Percentiles rank a stretch among this genome's conserved stretches.
These are phyloP conservation scores for Alternaria triticimaculans DNA, from an alignment of 2,329 filamentous ascomycete species.

Conservation along the genomic window DNA sequence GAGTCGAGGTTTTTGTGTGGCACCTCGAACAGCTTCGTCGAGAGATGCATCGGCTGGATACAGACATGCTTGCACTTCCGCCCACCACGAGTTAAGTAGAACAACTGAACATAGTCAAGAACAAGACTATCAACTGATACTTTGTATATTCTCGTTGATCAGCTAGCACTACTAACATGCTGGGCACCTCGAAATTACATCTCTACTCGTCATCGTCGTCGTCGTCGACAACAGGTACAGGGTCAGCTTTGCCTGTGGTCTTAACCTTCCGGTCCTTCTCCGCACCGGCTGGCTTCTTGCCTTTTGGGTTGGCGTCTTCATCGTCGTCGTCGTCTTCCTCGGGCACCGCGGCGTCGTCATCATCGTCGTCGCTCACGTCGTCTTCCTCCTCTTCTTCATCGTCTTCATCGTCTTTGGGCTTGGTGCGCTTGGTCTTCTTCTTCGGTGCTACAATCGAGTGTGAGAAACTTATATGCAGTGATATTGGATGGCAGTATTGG, in stretches of 20 bases:
- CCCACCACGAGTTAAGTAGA: background rate
- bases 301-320: slow-evolving; percentile 43
- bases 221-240: slow-evolving; percentile 43
- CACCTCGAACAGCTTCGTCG: background rate
- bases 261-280: slow-evolving; percentile 46
- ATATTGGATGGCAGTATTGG: background rate
- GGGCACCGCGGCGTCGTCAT: slow-evolving; percentile 7
- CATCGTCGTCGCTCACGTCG: slow-evolving; percentile 11
- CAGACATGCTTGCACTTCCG: slow-evolving; percentile 20
- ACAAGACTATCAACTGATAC: background rate
- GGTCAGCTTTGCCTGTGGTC: slow-evolving; percentile 34
- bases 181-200: background rate
- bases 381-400: slow-evolving; percentile 43
- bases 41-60: slow-evolving; percentile 8
- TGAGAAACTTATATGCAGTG: background rate
- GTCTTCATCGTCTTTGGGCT: slow-evolving; percentile 39
- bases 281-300: slow-evolving; percentile 46
- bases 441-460: slow-evolving; percentile 36
- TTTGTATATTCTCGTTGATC: background rate
- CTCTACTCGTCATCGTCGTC: slow-evolving; percentile 37
- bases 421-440: slow-evolving; percentile 44
- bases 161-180: background rate
- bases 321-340: slow-evolving; percentile 44
- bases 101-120: background rate
- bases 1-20: background rate